Base-by-base conservation (phyloP, 1,284 basidiomycete genomes). In the Tremellales sp. region DNA sequence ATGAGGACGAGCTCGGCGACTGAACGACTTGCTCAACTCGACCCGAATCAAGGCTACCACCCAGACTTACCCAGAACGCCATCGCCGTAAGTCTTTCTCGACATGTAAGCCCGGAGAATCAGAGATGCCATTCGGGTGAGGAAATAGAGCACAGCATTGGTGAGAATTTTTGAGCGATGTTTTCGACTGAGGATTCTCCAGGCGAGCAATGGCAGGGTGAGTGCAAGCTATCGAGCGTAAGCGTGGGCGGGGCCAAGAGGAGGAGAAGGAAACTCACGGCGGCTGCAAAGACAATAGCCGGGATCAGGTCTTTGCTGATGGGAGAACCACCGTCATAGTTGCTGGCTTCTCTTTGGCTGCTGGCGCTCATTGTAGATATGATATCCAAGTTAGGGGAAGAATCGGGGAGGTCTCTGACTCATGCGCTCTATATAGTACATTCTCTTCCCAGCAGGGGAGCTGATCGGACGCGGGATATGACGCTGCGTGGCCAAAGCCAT, bases 271-370 rank as follows among this genome's bases (percentile, higher is more conserved):
- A 6, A 39, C 56, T 51, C 32, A 58, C 56, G 7, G 43, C 12
- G 10, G 50, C 34, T 13, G 45, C 10, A 31, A 58, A 58, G 37
- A 58, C 18, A 18, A 56, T 53, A n/a, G 42, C 45, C 7, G 57
- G 57, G 5, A 45, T 51, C 4, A 58, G 44, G 47, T 58, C 57
- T 2, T 13, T 21, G 0, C 26, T 9, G 8, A 29, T 40, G 0
- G 57, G 57, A 26, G 38, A 46, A 9, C 57, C 57, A 16, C 57
- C 57, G 1, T 51, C 51, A 24, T 54, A 56, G 51, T 54, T 56
- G 44, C n/a, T n/a, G n/a, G n/a, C n/a, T n/a, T n/a, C n/a, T n/a
- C n/a, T n/a, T n/a, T n/a, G n/a, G n/a, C n/a, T n/a, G n/a, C n/a
- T n/a, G n/a, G n/a, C n/a, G n/a, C n/a, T n/a, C n/a, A n/a, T n/a